These are phyloP conservation scores for Zopfia rhizophila DNA, from an alignment of 2,329 filamentous ascomycete species.

Conservation along the genomic window DNA sequence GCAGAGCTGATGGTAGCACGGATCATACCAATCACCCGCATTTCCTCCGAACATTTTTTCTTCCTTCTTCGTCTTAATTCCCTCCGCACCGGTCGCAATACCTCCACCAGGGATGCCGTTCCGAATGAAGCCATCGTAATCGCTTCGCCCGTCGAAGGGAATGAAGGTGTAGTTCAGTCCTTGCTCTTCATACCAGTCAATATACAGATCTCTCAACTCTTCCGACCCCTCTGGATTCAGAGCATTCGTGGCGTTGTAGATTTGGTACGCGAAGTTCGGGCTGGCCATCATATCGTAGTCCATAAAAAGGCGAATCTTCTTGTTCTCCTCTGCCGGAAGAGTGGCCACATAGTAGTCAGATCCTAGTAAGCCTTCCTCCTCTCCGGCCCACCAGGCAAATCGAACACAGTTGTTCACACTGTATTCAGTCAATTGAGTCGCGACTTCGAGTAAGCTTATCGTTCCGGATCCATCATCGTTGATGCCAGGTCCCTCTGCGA, in stretches of 20 bases:
- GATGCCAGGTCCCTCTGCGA: constrained; percentile 54
- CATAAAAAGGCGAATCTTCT: constrained; percentile 55
- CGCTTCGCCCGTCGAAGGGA: constrained; percentile 53
- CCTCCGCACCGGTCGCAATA: constrained; percentile 54
- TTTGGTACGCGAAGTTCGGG: constrained; percentile 53
- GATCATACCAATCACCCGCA: constrained; percentile 52
- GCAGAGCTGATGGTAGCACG: constrained; percentile 53
- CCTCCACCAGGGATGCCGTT: constrained; percentile 54
- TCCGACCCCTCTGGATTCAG: constrained; percentile 50
- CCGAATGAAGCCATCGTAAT: constrained; percentile 55
- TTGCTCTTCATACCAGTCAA: constrained; percentile 50
- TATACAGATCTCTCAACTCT: constrained; percentile 50
- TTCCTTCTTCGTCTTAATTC: constrained; percentile 53
- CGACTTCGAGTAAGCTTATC: constrained; percentile 53
- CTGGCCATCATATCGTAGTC: constrained; percentile 57
- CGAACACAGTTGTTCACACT: constrained; percentile 52
- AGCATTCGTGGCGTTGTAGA: constrained; percentile 53
- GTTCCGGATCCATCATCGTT: constrained; percentile 55
- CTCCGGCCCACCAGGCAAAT: constrained; percentile 53
- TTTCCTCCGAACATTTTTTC: constrained; percentile 50
- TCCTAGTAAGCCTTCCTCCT: constrained; percentile 54
- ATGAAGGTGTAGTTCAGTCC: constrained; percentile 52
- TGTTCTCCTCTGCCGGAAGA: constrained; percentile 47
- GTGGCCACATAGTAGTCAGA: constrained; percentile 51
- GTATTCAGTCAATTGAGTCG: constrained; percentile 52